phyloP scores from a whole-genome alignment of 2,329 filamentous ascomycete species.

The Cladobotryum protrusum region DNA sequence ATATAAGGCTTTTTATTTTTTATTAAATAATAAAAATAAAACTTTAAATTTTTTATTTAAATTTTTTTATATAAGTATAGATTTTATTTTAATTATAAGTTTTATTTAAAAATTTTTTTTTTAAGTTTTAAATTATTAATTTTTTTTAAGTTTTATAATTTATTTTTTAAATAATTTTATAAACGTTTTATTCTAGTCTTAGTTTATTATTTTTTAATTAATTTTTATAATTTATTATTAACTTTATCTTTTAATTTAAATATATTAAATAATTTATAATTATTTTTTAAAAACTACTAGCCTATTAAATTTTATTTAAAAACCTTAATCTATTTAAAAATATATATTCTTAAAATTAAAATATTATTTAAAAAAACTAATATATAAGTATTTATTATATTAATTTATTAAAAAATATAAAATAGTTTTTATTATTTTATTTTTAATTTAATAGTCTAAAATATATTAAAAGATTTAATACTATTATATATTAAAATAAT shows the following conservation, averaged over 20 bases:
- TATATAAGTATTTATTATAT: background rate
- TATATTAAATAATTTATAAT: background rate
- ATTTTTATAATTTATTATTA: no score
- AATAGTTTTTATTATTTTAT: background rate
- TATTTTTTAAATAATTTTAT: no score
- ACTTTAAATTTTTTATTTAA: no score
- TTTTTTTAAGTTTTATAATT: no score
- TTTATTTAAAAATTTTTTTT: background rate
- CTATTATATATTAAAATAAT: no score
- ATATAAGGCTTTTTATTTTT: no score
- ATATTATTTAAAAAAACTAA: background rate
- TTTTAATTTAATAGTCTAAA: background rate
- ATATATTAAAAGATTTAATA: no score
- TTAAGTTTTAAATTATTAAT: background rate
- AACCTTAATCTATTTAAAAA: background rate
- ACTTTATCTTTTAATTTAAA: background rate
- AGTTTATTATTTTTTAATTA: no score
- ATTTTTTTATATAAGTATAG: no score
- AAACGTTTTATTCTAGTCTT: background rate
- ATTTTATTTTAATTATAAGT: background rate
- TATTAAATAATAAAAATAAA: no score
- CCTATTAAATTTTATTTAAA: background rate
- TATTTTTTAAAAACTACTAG: background rate
- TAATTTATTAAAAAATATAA: background rate
- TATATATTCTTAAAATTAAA: background rate